Conservation (phyloP, 1,284 basidiomycete genomes). For the Chalciporus piperatoides region DNA sequence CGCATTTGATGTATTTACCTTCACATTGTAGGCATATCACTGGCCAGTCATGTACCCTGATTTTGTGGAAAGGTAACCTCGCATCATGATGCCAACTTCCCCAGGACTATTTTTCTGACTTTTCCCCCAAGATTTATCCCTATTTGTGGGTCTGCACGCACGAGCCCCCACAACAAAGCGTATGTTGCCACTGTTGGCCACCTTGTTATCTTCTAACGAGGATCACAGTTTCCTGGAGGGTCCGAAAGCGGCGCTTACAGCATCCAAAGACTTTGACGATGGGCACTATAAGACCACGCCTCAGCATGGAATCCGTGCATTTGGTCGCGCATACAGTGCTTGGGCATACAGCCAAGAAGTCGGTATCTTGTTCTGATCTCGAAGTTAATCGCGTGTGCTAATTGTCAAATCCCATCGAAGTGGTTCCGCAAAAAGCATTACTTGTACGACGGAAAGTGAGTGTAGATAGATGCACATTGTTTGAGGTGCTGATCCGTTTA, state of each 20-base stretch:
- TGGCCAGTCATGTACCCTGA: slow-evolving; percentile 61
- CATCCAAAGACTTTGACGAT: slow-evolving; percentile 55
- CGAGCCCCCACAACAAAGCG: slow-evolving; percentile 60
- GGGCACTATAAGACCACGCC: slow-evolving; percentile 51
- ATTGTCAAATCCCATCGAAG: slow-evolving; percentile 26
- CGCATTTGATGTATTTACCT: not conserved
- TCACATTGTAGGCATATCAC: slow-evolving; percentile 47
- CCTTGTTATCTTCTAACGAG: not conserved
- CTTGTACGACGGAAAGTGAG: slow-evolving; percentile 41
- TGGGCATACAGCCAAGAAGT: slow-evolving; percentile 60
- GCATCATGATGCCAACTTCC: not conserved
- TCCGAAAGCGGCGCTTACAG: slow-evolving; percentile 50
- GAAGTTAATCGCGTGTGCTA: not conserved
- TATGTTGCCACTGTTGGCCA: slow-evolving; percentile 21
- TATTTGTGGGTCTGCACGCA: slow-evolving; percentile 58
- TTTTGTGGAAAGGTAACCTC: slow-evolving; percentile 45
- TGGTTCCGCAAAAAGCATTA: slow-evolving; percentile 56
- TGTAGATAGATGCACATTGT: not conserved
- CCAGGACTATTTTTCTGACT: not conserved
- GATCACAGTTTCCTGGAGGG: slow-evolving; percentile 53
- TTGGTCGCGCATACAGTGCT: slow-evolving; percentile 54
- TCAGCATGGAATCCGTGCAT: slow-evolving; percentile 50
- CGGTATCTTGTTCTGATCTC: slow-evolving; percentile 12
- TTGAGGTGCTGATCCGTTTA: slow-evolving; percentile 18
- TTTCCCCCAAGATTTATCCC: slow-evolving; percentile 41